phyloP scores from a whole-genome alignment of 805 yeast genomes.

The Suhomyces faveliae region DNA sequence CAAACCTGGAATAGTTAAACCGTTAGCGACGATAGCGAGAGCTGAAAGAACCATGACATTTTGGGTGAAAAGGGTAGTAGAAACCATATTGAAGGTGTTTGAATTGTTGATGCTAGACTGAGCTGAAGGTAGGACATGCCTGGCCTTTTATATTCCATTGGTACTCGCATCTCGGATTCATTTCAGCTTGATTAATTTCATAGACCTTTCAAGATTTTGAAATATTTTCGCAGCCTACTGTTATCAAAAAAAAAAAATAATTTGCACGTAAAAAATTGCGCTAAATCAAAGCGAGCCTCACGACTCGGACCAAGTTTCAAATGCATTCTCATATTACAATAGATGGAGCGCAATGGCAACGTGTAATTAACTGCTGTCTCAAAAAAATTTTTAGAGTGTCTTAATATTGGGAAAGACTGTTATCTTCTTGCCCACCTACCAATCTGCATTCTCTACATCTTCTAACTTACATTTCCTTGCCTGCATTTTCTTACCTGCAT shows the following conservation, averaged over 20 bases:
- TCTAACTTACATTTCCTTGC: too few species aligned
- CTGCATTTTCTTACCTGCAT: too few species aligned
- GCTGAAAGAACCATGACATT: not conserved
- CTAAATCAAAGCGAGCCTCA: not conserved
- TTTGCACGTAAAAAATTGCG: not conserved
- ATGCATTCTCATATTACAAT: too few species aligned
- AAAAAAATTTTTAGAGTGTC: too few species aligned
- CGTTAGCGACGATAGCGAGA: not conserved
- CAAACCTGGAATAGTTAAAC: not conserved
- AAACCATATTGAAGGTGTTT: not conserved
- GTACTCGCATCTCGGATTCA: not conserved
- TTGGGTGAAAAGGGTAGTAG: not conserved
- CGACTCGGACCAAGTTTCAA: too few species aligned
- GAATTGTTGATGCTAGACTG: not conserved
- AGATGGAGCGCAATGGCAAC: too few species aligned
- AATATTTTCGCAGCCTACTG: not conserved
- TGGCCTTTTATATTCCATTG: not conserved
- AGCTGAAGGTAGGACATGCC: not conserved
- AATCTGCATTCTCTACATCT: too few species aligned
- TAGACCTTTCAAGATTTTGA: too few species aligned
- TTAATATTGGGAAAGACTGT: too few species aligned
- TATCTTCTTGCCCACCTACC: too few species aligned
- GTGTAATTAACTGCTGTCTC: too few species aligned
- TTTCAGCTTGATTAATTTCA: not conserved
- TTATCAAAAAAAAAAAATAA: too few species aligned